phyloP scores from a whole-genome alignment of 768 basidiomycete genomes.

The Podaxis pistillaris region DNA sequence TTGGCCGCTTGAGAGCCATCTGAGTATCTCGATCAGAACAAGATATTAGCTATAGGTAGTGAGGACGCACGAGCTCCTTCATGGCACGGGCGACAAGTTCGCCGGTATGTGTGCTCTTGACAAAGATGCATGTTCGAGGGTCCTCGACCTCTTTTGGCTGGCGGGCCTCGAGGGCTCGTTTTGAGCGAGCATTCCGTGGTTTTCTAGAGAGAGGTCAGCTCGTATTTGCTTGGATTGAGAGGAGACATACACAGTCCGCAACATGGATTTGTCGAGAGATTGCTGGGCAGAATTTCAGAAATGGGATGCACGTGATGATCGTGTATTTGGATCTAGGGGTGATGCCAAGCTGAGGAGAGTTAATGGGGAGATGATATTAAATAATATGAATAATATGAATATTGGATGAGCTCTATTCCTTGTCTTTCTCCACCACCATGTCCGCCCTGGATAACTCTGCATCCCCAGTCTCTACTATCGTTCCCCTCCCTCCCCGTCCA shows the following conservation, averaged over 20 bases:
- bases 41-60: not conserved
- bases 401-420: not conserved
- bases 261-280: slow-evolving; percentile 17
- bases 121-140: slow-evolving; percentile 84
- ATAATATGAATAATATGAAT: not conserved
- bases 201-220: slow-evolving; percentile 41
- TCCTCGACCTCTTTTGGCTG: slow-evolving; percentile 91
- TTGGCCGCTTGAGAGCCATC: slow-evolving; percentile 93
- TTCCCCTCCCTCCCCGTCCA: slow-evolving; percentile 32
- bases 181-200: slow-evolving; percentile 94
- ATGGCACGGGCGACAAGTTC: slow-evolving; percentile 78
- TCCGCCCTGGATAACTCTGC: slow-evolving; percentile 23
- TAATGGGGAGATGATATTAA: not conserved
- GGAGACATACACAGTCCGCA: slow-evolving; percentile 24
- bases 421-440: slow-evolving; percentile 11
- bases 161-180: slow-evolving; percentile 82
- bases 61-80: slow-evolving; percentile 76
- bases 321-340: not conserved
- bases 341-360: not conserved
- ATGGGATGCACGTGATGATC: not conserved
- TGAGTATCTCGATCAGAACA: slow-evolving; percentile 27
- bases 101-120: slow-evolving; percentile 83
- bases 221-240: not conserved
- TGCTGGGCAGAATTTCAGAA: not conserved
- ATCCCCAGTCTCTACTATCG: slow-evolving; percentile 25